Evolutionary conservation across 257 asterid genomes (phyloP).

Genomic region (Misopates orontium): DNA sequence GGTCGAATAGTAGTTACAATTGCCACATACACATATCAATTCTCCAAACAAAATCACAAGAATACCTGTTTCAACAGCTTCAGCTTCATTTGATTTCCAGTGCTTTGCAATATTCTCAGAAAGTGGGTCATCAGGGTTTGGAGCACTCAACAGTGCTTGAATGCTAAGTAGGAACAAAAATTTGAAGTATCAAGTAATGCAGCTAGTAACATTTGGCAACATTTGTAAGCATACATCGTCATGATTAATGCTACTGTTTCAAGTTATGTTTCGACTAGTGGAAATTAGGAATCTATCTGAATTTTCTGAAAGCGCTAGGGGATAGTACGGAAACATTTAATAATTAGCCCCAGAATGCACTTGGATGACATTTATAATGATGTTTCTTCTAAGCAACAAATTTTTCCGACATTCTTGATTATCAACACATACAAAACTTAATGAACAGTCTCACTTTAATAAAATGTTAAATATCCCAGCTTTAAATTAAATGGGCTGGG

Average conservation of each 20-base stretch:
- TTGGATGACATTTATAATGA: too few species aligned
- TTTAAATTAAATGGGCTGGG: background rate
- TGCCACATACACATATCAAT: too few species aligned
- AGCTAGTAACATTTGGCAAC: background rate
- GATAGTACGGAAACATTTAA: too few species aligned
- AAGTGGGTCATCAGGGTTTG: constrained; percentile 71
- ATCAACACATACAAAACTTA: too few species aligned
- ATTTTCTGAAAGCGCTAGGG: too few species aligned
- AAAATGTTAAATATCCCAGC: background rate
- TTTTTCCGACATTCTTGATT: background rate
- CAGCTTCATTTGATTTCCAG: constrained; percentile 64
- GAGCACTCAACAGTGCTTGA: constrained; percentile 72
- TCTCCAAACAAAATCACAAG: background rate
- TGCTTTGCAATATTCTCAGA: constrained; percentile 71
- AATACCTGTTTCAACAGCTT: constrained; percentile 73
- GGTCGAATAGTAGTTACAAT: too few species aligned
- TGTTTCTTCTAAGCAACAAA: background rate
- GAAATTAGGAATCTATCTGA: too few species aligned
- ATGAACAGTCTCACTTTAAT: background rate
- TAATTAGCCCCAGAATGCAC: too few species aligned
- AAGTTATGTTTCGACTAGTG: too few species aligned
- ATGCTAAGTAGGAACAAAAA: constrained; percentile 37
- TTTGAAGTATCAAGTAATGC: background rate
- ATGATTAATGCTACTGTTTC: too few species aligned
- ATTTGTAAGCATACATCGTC: background rate